A percentile compares a stretch with the other conserved stretches of the same genome.
phyloP scores from a whole-genome alignment of 2,329 filamentous ascomycete species.

The Epichloe amarillans region DNA sequence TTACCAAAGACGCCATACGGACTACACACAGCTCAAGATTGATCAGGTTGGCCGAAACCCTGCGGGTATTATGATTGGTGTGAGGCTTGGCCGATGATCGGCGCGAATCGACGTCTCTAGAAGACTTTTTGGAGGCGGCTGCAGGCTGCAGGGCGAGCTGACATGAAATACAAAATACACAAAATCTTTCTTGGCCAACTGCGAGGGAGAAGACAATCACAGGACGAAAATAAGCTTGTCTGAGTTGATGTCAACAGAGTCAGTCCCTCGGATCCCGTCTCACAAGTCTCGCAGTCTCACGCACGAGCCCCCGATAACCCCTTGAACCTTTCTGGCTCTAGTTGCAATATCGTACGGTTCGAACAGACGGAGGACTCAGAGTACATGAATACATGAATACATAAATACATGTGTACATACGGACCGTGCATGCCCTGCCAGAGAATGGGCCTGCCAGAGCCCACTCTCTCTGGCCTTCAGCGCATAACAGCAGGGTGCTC shows the following conservation, averaged over 20 bases:
- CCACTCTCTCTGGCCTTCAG: neutral
- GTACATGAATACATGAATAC: no score
- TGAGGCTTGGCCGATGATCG: neutral
- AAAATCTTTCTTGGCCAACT: neutral
- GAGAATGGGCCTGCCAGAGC: neutral
- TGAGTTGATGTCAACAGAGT: neutral
- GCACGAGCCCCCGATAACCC: no score
- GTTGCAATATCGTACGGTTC: no score
- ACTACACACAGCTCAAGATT: no score
- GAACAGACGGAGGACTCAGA: no score
- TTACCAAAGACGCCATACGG: no score
- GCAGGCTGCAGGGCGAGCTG: conserved; percentile 4
- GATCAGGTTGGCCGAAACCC: no score
- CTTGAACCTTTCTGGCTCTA: no score
- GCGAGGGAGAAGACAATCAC: neutral
- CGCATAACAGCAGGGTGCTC: neutral
- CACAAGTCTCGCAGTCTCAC: conserved; percentile 1
- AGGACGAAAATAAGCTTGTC: neutral
- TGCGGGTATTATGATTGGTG: no score
- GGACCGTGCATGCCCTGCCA: neutral
- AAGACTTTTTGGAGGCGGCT: neutral
- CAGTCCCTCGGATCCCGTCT: conserved; percentile 5
- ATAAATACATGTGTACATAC: no score
- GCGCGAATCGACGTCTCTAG: neutral
- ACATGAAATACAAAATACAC: neutral